Base-by-base conservation (phyloP, 345 rosid species). In the Sisymbrium altissimum region DNA sequence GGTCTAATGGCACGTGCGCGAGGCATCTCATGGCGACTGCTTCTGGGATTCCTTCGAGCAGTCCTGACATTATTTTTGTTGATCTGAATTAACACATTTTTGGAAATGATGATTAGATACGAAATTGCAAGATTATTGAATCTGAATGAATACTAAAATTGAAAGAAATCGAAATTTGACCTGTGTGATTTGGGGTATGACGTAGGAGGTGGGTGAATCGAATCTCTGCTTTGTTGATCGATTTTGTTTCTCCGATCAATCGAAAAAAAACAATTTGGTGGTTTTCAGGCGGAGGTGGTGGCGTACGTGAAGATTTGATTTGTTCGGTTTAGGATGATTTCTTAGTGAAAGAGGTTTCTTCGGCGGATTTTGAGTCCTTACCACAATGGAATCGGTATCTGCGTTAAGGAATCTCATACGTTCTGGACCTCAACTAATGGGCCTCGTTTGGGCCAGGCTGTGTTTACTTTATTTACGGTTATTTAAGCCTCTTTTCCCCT, bases 21-120 rank as follows among this genome's bases (percentile, higher is more conserved):
- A 95, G 87, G 84, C 97, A 95, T 83, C 97, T 84, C 65, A 95
- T 71, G 64, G 97, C 90, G 64, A 95, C 91, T 5, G 96, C 95
- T 1, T 91, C 97, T 0, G 97, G 99, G 54, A 95, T 96, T 41
- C 97, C 96, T 78, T 95, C 93, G 49, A 95, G 85, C 76, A 95
- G 84, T 73, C 82, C 92, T 78, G 99, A 86, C 99, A 94, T n/a
- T 94, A 5, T 64, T 7, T 36, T 4, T 56, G 5, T 53, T 57
- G 9, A 67, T 48, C 36, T 58, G 46, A 19, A 21, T 48, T 23
- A 41, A 74, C 50, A 55, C 14, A 68, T 7, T 71, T 35, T 71
- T 41, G n/a, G n/a, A n/a, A n/a, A n/a, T n/a, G n/a, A n/a, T n/a
- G 9, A 63, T 63, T 13, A 30, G 5, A 65, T 30, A 50, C 19